These are phyloP conservation scores for Cyathus striatus DNA, from an alignment of 768 basidiomycete genomes.

Conservation along the genomic window DNA sequence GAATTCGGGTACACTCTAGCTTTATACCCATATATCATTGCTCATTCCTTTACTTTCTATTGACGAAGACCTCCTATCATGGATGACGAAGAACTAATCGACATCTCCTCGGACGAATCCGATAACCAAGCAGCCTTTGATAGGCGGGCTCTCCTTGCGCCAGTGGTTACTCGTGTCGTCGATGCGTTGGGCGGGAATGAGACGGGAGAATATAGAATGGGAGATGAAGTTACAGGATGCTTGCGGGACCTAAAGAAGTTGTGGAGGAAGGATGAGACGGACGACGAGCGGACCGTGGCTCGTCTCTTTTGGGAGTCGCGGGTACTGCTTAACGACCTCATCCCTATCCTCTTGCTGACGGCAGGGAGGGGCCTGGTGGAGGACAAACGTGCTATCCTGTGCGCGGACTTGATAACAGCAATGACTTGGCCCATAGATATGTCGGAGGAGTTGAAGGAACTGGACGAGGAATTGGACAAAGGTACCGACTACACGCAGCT, in stretches of 20 bases:
- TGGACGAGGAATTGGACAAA: slow-evolving; percentile 76
- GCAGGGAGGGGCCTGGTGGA: slow-evolving; percentile 75
- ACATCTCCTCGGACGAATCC: slow-evolving; percentile 26
- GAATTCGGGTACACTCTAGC: no score
- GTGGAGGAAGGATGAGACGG: slow-evolving; percentile 95
- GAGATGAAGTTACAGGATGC: slow-evolving; percentile 79
- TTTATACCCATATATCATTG: no score
- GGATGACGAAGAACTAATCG: slow-evolving; percentile 25
- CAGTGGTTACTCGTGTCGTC: slow-evolving; percentile 69
- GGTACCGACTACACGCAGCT: slow-evolving; percentile 89
- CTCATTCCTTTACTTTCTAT: not conserved
- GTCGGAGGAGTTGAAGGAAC: slow-evolving; percentile 89
- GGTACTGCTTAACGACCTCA: slow-evolving; percentile 79
- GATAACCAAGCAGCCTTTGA: slow-evolving; percentile 23
- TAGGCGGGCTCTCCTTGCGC: slow-evolving; percentile 54
- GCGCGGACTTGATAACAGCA: slow-evolving; percentile 87
- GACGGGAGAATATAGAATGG: slow-evolving; percentile 61
- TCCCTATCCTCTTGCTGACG: slow-evolving; percentile 80
- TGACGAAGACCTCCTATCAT: not conserved
- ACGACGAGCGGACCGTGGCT: slow-evolving; percentile 94
- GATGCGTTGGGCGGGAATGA: slow-evolving; percentile 79
- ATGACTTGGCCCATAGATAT: slow-evolving; percentile 99
- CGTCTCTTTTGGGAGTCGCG: slow-evolving; percentile 90
- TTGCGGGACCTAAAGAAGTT: slow-evolving; percentile 92
- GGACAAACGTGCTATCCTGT: slow-evolving; percentile 78